Evolutionary conservation across 805 yeast species (phyloP).

Genomic region (Lipomyces sp.): DNA sequence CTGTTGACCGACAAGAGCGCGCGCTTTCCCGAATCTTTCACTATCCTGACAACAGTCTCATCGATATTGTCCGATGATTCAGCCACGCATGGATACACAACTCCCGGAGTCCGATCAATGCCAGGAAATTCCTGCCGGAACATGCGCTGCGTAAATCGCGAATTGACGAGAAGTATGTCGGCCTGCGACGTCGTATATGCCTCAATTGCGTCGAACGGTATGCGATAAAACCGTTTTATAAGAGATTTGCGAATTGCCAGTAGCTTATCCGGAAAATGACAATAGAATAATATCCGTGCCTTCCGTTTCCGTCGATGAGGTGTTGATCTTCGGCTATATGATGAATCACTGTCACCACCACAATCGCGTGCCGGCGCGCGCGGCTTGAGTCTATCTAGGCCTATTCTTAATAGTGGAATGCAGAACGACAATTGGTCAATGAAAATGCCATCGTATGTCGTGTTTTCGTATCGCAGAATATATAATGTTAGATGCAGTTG

Average conservation of each 20-base stretch:
- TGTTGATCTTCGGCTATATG: neutral
- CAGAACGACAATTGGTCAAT: conserved; percentile 89
- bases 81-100: conserved; percentile 77
- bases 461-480: conserved; percentile 53
- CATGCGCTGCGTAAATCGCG: conserved; percentile 75
- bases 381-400: conserved; percentile 12
- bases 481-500: conserved; percentile 67
- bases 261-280: conserved; percentile 94
- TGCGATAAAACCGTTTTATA: conserved; percentile 68
- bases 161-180: conserved; percentile 85
- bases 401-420: conserved; percentile 65
- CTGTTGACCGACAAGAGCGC: conserved; percentile 81
- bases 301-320: conserved; percentile 9
- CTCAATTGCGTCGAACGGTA: conserved; percentile 84
- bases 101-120: conserved; percentile 51
- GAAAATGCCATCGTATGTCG: conserved; percentile 68
- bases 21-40: conserved; percentile 31
- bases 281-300: conserved; percentile 75
- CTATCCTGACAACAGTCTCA: conserved; percentile 29
- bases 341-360: neutral
- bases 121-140: conserved; percentile 65
- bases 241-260: conserved; percentile 60
- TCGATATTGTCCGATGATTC: neutral
- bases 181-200: conserved; percentile 76
- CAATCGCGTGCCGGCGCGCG: neutral